These are phyloP conservation scores for Pelomyxa schiedti DNA, from an alignment of 78 protist species.

Conservation along the genomic window DNA sequence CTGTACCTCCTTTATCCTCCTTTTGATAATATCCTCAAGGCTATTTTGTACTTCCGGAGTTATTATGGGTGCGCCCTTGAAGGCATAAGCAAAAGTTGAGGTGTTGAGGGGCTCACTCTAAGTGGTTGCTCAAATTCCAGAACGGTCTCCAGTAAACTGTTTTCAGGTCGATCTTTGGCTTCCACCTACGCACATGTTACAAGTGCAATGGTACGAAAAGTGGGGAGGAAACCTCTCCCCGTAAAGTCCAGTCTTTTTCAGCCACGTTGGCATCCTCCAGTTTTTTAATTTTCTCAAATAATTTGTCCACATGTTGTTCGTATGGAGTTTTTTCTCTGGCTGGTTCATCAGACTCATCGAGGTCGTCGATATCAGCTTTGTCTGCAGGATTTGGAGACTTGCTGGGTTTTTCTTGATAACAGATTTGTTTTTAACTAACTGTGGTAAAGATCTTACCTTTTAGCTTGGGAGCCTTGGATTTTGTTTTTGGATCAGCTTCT, in stretches of 20 bases:
- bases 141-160: slow-evolving; percentile 22
- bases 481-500: too few relatives aligned
- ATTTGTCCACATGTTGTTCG: background rate
- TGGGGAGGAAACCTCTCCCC: background rate
- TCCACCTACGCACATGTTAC: too few relatives aligned
- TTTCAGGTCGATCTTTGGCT: slow-evolving; percentile 37
- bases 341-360: background rate
- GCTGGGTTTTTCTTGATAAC: too few relatives aligned
- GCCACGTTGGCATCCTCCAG: background rate
- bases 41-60: slow-evolving; percentile 22
- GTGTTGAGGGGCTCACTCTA: background rate
- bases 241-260: background rate
- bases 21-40: slow-evolving; percentile 35
- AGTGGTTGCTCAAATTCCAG: slow-evolving; percentile 50
- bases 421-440: too few relatives aligned
- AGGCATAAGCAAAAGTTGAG: background rate
- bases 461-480: too few relatives aligned
- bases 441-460: too few relatives aligned
- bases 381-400: background rate
- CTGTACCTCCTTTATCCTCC: slow-evolving; percentile 27
- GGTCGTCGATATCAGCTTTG: background rate
- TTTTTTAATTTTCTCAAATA: background rate
- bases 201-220: too few relatives aligned
- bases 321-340: background rate
- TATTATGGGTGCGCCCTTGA: slow-evolving; percentile 24